Evolutionary conservation across 2,329 filamentous ascomycete genomes (phyloP).

Genomic region (Nothomitra cinnamomea): DNA sequence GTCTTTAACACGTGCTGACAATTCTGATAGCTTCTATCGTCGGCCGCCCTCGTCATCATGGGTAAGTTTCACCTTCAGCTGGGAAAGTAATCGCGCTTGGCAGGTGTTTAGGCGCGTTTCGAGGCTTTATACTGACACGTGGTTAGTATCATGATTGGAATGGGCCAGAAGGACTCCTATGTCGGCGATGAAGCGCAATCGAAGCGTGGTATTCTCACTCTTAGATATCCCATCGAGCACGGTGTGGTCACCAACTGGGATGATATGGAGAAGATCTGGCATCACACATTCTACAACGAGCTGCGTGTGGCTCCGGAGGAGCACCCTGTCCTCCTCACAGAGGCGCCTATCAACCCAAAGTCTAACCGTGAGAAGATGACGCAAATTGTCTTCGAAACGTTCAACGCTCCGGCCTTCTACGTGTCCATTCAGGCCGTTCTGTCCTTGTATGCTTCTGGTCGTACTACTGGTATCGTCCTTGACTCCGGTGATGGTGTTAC

Average conservation of each 20-base stretch:
- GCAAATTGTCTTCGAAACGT: constrained; percentile 99
- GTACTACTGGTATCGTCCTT: constrained; percentile 99
- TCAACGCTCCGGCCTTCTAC: constrained; percentile 99
- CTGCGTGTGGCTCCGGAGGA: constrained; percentile 99
- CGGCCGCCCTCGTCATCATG: constrained; percentile 98
- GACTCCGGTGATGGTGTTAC: constrained; percentile 99
- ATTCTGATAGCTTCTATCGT: constrained; percentile 78
- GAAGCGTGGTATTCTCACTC: constrained; percentile 99
- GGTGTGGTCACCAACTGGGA: constrained; percentile 99
- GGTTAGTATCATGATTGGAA: constrained; percentile 98
- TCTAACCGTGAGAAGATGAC: constrained; percentile 99
- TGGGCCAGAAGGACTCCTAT: constrained; percentile 99
- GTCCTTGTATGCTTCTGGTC: constrained; percentile 98
- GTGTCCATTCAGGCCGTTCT: constrained; percentile 99
- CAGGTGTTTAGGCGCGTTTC: not conserved
- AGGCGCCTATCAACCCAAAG: constrained; percentile 99
- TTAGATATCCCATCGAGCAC: constrained; percentile 99
- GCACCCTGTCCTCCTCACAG: constrained; percentile 97
- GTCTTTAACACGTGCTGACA: not conserved
- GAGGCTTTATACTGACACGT: constrained; percentile 11
- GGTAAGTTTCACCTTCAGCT: constrained; percentile 45
- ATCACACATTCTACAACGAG: constrained; percentile 99
- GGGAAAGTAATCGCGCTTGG: not conserved
- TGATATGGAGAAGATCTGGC: constrained; percentile 99
- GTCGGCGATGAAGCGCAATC: constrained; percentile 99